A percentile compares a stretch with the other conserved stretches of the same genome.
phyloP scores from a whole-genome alignment of 2,329 filamentous ascomycete genomes.

The Penicillium sp. region DNA sequence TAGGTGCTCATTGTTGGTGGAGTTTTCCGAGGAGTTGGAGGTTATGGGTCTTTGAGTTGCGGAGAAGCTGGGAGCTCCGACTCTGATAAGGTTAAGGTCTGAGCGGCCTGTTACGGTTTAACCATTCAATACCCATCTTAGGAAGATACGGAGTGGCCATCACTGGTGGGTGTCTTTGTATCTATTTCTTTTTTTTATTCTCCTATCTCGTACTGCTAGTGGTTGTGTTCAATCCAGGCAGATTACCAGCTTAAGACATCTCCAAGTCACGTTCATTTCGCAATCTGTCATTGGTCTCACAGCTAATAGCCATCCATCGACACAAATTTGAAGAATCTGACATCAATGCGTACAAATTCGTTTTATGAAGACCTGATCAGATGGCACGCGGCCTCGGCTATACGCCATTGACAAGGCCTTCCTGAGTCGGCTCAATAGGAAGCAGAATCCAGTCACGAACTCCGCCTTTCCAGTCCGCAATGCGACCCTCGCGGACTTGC shows the following conservation, averaged over 20 bases:
- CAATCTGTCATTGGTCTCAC: background rate
- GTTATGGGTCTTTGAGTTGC: slow-evolving; percentile 14
- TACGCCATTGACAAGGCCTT: slow-evolving; percentile 32
- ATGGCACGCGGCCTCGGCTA: slow-evolving; percentile 4
- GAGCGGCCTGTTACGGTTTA: background rate
- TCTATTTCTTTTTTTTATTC: background rate
- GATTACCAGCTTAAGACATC: background rate
- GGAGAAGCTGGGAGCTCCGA: slow-evolving; percentile 23
- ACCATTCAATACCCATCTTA: background rate
- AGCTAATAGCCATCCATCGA: background rate
- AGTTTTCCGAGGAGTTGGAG: slow-evolving; percentile 22
- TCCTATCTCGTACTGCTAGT: background rate
- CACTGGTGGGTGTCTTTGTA: background rate
- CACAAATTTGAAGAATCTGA: background rate
- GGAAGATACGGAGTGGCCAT: background rate
- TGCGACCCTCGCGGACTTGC: slow-evolving; percentile 76
- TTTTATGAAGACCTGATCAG: background rate
- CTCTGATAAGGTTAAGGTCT: slow-evolving; percentile 13
- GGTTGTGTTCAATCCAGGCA: background rate
- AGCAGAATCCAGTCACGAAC: slow-evolving; percentile 71
- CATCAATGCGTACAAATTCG: background rate
- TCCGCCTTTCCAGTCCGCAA: slow-evolving; percentile 92
- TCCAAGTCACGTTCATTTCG: background rate
- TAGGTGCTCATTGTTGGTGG: background rate
- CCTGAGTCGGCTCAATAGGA: slow-evolving; percentile 26